Conservation (phyloP, 371 early-diverging fungal species). For the Globomyces sp. region DNA sequence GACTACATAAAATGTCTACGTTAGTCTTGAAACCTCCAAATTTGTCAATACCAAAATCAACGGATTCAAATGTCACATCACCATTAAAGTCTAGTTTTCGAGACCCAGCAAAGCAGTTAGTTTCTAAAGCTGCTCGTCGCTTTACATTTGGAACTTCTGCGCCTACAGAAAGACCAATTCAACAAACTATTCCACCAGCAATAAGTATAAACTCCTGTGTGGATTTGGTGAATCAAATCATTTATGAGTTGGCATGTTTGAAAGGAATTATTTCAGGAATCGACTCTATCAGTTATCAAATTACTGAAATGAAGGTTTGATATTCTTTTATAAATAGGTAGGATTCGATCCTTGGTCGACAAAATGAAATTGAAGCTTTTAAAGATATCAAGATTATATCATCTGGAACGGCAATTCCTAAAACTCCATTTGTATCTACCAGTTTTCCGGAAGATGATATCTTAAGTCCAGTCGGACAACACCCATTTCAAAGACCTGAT, state of each 20-base stretch:
- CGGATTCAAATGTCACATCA: too few relatives aligned
- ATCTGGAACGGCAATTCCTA: neutral
- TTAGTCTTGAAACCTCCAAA: too few relatives aligned
- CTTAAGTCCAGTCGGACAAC: neutral
- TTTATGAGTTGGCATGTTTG: constrained; percentile 4
- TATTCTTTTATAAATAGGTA: neutral
- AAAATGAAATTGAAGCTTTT: constrained; percentile 4
- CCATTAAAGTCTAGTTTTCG: too few relatives aligned
- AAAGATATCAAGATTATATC: neutral
- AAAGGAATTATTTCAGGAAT: constrained; percentile 5
- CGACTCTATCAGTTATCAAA: neutral
- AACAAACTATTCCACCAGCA: too few relatives aligned
- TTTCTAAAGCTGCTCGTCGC: too few relatives aligned
- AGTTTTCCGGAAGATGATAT: neutral
- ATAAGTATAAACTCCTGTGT: too few relatives aligned
- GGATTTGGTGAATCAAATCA: neutral
- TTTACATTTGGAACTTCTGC: too few relatives aligned
- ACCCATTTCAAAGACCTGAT: constrained; percentile 15
- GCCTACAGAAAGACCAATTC: too few relatives aligned
- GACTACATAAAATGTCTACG: too few relatives aligned
- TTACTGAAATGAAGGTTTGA: constrained; percentile 10
- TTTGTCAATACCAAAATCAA: too few relatives aligned
- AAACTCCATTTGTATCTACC: neutral
- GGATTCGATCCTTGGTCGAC: constrained; percentile 10
- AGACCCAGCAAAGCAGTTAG: too few relatives aligned